Base-by-base conservation (phyloP, 306 rosid species). In the Sicyos edulis region DNA sequence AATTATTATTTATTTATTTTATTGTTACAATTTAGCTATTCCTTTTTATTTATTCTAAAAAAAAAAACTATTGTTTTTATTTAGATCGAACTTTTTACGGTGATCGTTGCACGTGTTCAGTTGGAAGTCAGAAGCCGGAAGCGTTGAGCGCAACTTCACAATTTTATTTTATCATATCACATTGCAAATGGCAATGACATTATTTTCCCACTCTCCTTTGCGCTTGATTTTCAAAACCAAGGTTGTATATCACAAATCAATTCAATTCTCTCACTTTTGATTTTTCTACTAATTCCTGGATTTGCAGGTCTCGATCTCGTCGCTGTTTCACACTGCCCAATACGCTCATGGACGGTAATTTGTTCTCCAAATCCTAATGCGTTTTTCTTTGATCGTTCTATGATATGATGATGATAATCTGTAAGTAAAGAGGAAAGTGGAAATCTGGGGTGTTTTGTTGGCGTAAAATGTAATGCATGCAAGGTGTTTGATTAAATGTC, bases 261-360 rank as follows among this genome's bases (percentile, higher is more conserved):
- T 50, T 42, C 8, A 3, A 8, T 8, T 21, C 20, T 2, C 16
- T 1, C 37, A 24, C 56, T 14, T 12, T 1, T 68, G 10, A 22
- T 37, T 68, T 47, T 24, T 13, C 4, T 54, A 51, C 45, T 63
- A 51, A 32, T 24, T 69, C 17, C 76, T 32, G 10, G 45, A 21
- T 53, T 74, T 59, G 21, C 83, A 84, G 88, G 80, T 58, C 11
- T 75, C 82, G 22, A 32, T 75, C 15, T 29, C 72, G 8, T 74
- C 82, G 40, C 71, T 54, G 61, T 62, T 76, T 74, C 88, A 71
- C 63, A 62, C 26, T 22, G 54, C 78, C 37, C 59, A 64, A 64
- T 77, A 76, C 63, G n/a, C 75, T 71, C 72, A 84, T 86, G 91
- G 83, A 78, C 75, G 86, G 86, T 86, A 72, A 59, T 71, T 72